These are phyloP conservation scores for Phytophthora lateralis DNA, from an alignment of 352 stramenopile species.

Conservation along the genomic window DNA sequence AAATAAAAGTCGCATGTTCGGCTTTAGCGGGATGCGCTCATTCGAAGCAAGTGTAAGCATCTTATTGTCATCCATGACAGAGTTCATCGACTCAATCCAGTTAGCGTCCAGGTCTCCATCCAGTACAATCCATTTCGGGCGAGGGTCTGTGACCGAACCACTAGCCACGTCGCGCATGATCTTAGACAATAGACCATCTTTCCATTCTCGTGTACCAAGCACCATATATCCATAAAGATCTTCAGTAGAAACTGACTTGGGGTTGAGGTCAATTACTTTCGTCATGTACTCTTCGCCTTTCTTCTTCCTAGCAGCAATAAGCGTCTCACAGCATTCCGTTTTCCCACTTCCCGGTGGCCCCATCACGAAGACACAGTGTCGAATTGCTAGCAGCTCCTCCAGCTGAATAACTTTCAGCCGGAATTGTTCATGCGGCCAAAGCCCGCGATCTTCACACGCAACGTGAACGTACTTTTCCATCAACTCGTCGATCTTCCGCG, in stretches of 20 bases:
- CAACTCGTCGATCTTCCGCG: conserved; percentile 85
- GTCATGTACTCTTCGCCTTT: conserved; percentile 66
- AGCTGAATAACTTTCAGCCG: conserved; percentile 95
- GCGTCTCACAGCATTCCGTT: conserved; percentile 92
- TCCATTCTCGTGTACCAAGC: conserved; percentile 94
- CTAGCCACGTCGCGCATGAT: conserved; percentile 93
- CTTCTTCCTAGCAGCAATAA: conserved; percentile 84
- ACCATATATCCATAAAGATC: conserved; percentile 97
- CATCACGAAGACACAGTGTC: conserved; percentile 97
- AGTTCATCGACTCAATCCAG: conserved; percentile 93
- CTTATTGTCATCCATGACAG: conserved; percentile 91
- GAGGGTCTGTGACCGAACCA: conserved; percentile 55
- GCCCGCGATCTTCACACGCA: conserved; percentile 88
- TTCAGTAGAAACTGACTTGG: conserved; percentile 95
- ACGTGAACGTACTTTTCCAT: conserved; percentile 92
- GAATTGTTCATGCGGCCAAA: conserved; percentile 94
- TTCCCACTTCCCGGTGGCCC: conserved; percentile 93
- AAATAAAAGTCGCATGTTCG: conserved; percentile 95
- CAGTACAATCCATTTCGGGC: conserved; percentile 96
- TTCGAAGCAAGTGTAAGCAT: conserved; percentile 93
- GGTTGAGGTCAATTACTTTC: conserved; percentile 92
- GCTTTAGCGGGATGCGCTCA: conserved; percentile 95
- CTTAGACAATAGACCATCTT: conserved; percentile 94
- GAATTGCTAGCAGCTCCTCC: conserved; percentile 93
- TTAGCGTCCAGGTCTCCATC: conserved; percentile 90